Percentiles rank a stretch among this genome's conserved stretches.
Evolutionary conservation across 2,329 filamentous ascomycete genomes (phyloP).

Genomic region (Fusarium subglutinans): DNA sequence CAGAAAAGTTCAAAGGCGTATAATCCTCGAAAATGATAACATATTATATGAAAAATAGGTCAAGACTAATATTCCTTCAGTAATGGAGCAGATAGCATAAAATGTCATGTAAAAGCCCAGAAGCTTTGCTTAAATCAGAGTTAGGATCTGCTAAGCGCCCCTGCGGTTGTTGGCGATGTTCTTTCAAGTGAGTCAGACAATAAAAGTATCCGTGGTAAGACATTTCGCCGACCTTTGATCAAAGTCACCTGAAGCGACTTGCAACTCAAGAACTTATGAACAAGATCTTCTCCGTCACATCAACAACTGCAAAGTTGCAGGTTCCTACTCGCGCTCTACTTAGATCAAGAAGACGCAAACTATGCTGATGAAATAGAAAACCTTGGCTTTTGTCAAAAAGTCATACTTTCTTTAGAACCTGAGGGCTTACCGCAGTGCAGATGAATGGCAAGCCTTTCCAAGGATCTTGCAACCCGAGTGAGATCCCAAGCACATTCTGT

Average conservation of each 20-base stretch:
- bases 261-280: too few species aligned
- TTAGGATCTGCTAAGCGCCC: neutral
- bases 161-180: fast-evolving
- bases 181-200: neutral
- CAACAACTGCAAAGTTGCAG: neutral
- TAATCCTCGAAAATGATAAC: neutral
- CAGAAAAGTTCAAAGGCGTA: neutral
- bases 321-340: fast-evolving
- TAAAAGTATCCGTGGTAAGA: too few species aligned
- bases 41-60: fast-evolving
- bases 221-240: too few species aligned
- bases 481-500: neutral
- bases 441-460: neutral
- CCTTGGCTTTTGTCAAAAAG: neutral
- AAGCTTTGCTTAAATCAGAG: neutral
- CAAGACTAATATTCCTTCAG: neutral
- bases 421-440: too few species aligned
- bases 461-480: neutral
- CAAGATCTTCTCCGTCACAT: neutral
- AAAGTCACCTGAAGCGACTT: too few species aligned
- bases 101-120: neutral
- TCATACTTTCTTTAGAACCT: too few species aligned
- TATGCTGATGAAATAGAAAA: neutral
- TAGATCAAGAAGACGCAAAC: neutral
- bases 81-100: neutral